phyloP scores from a whole-genome alignment of 208 protist species.

The Dictyostelium gargantuum region DNA sequence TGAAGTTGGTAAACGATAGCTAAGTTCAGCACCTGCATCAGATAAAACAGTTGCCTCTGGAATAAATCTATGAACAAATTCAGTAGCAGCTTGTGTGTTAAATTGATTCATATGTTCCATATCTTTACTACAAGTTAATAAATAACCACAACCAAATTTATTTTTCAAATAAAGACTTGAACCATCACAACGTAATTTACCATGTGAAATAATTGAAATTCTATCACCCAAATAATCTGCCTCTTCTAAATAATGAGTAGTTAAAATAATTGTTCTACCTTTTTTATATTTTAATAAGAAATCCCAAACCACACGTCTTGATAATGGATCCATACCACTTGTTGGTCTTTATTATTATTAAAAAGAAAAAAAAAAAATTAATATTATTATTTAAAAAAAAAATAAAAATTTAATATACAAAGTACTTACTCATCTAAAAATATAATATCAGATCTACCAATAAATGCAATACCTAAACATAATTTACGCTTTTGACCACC shows the following conservation, averaged over 20 bases:
- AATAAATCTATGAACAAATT: slow-evolving; percentile 32
- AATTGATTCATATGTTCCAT: background rate
- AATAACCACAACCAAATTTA: slow-evolving; percentile 74
- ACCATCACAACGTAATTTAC: slow-evolving; percentile 67
- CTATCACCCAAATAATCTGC: slow-evolving; percentile 54
- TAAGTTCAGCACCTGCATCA: slow-evolving; percentile 40
- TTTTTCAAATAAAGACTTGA: slow-evolving; percentile 69
- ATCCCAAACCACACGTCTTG: slow-evolving; percentile 1
- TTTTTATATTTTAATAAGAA: slow-evolving; percentile 44
- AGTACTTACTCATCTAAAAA: background rate
- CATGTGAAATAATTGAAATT: slow-evolving; percentile 74
- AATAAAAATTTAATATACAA: too few relatives aligned
- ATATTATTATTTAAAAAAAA: too few relatives aligned
- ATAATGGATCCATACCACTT: slow-evolving; percentile 54
- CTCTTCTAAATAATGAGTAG: slow-evolving; percentile 68
- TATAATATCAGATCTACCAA: slow-evolving; percentile 76
- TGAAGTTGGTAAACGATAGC: slow-evolving; percentile 17
- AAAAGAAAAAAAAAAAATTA: background rate
- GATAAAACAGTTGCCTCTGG: slow-evolving; percentile 18
- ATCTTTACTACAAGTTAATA: background rate
- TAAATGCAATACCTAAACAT: slow-evolving; percentile 70
- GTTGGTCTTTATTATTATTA: background rate
- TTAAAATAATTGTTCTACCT: slow-evolving; percentile 42
- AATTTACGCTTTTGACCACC: slow-evolving; percentile 63
- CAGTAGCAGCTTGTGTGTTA: background rate